Evolutionary conservation across 2,329 filamentous ascomycete species (phyloP).

Genomic region (Pseudohalonectria lignicola): DNA sequence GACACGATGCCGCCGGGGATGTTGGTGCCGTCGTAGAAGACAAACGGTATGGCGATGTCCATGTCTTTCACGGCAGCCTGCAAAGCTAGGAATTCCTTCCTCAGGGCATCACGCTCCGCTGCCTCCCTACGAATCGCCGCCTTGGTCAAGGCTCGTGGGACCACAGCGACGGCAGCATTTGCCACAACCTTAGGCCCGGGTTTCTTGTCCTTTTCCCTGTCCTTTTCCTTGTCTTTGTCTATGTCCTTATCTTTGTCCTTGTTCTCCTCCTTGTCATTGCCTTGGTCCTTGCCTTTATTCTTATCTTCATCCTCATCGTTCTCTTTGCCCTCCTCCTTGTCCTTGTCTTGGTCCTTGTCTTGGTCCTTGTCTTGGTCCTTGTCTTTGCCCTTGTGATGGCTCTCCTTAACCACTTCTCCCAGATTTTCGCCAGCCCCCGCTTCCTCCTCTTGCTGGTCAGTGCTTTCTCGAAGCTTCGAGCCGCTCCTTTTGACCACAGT

Average conservation of each 20-base stretch:
- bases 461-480: too few species aligned
- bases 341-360: too few species aligned
- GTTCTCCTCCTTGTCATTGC: conserved; percentile 12
- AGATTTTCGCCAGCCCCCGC: too few species aligned
- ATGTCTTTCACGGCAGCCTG: conserved; percentile 83
- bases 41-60: conserved; percentile 85
- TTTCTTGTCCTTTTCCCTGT: conserved; percentile 30
- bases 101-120: conserved; percentile 58
- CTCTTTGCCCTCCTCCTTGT: conserved; percentile 35
- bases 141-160: conserved; percentile 61
- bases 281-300: conserved; percentile 1
- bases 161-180: conserved; percentile 48
- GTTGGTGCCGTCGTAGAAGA: conserved; percentile 93
- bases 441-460: conserved; percentile 7
- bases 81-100: conserved; percentile 69
- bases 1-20: conserved; percentile 74
- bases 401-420: too few species aligned
- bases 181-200: conserved; percentile 42
- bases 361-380: too few species aligned
- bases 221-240: conserved; percentile 30
- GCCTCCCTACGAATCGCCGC: conserved; percentile 62
- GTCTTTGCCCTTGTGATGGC: too few species aligned
- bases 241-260: too few species aligned
- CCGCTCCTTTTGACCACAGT: conserved; percentile 7
- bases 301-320: conserved; percentile 24